Conservation (phyloP, 1,284 basidiomycete species). For the Paramarasmius palmivorus region DNA sequence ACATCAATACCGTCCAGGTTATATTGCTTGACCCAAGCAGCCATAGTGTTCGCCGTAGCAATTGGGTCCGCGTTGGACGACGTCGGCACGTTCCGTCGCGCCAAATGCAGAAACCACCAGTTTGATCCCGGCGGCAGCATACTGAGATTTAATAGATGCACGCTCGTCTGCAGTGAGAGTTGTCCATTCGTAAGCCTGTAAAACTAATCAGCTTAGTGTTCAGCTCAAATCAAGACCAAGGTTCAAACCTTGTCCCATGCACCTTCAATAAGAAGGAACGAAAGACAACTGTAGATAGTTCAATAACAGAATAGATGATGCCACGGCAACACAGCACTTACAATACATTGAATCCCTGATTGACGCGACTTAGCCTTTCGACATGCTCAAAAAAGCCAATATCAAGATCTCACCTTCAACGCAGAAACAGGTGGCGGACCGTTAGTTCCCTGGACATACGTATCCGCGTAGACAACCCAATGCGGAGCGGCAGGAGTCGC, state of each 20-base stretch:
- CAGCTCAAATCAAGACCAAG: background rate
- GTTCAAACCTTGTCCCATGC: constrained; percentile 36
- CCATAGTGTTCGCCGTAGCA: constrained; percentile 45
- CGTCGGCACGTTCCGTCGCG: constrained; percentile 51
- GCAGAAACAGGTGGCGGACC: constrained; percentile 36
- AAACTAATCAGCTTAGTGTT: background rate
- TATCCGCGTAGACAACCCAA: constrained; percentile 45
- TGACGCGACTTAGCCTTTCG: background rate
- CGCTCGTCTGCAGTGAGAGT: constrained; percentile 6
- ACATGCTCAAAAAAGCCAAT: background rate
- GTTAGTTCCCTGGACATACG: constrained; percentile 36
- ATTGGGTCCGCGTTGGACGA: constrained; percentile 39
- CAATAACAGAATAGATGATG: background rate
- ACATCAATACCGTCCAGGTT: constrained; percentile 57
- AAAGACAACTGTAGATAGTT: constrained; percentile 32
- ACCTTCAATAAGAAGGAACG: constrained; percentile 44
- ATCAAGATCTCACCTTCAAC: constrained; percentile 30
- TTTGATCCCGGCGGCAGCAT: constrained; percentile 46
- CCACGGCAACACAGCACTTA: constrained; percentile 22
- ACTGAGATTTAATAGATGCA: constrained; percentile 37
- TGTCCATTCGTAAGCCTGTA: constrained; percentile 12
- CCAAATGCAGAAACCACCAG: constrained; percentile 52
- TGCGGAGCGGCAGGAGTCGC: constrained; percentile 40
- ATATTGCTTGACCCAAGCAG: constrained; percentile 48
- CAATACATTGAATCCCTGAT: constrained; percentile 51